Conservation (phyloP, 441 rosid genomes). For the Flueggea neowawraea region DNA sequence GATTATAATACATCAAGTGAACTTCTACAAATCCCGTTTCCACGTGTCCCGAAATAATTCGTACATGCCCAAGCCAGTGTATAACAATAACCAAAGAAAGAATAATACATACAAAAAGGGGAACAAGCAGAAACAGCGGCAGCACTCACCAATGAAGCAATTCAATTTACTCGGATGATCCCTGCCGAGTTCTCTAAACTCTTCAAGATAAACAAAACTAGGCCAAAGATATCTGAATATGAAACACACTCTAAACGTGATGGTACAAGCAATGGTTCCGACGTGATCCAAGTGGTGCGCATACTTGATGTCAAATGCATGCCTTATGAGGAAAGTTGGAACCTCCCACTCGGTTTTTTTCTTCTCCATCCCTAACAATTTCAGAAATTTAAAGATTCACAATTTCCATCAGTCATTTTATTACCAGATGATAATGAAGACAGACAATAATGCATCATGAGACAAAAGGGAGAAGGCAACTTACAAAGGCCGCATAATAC, state of each 20-base stretch:
- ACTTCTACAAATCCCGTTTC: constrained; percentile 21
- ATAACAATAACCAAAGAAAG: constrained; percentile 23
- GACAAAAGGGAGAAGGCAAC: constrained; percentile 18
- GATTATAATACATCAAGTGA: constrained; percentile 27
- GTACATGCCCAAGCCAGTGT: constrained; percentile 24
- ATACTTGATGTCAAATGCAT: constrained; percentile 11
- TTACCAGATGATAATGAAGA: neutral
- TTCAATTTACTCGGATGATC: constrained; percentile 17
- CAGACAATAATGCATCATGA: neutral
- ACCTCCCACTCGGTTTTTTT: constrained; percentile 74
- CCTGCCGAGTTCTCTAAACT: constrained; percentile 17
- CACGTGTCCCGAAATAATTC: constrained; percentile 11
- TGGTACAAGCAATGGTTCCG: constrained; percentile 8
- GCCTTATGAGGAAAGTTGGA: constrained; percentile 72
- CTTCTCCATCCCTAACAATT: constrained; percentile 88
- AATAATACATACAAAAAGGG: constrained; percentile 42
- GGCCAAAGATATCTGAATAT: constrained; percentile 18
- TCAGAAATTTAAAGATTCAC: neutral
- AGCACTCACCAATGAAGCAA: constrained; percentile 21
- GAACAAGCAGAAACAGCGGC: constrained; percentile 17
- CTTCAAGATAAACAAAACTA: constrained; percentile 15
- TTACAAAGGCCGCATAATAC: constrained; percentile 85
- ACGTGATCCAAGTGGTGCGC: constrained; percentile 9
- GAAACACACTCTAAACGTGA: constrained; percentile 18
- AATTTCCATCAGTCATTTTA: neutral